A percentile compares a stretch with the other conserved stretches of the same genome.
phyloP scores from a whole-genome alignment of 2,329 filamentous ascomycete species.

The Tolypocladium pustulatum region DNA sequence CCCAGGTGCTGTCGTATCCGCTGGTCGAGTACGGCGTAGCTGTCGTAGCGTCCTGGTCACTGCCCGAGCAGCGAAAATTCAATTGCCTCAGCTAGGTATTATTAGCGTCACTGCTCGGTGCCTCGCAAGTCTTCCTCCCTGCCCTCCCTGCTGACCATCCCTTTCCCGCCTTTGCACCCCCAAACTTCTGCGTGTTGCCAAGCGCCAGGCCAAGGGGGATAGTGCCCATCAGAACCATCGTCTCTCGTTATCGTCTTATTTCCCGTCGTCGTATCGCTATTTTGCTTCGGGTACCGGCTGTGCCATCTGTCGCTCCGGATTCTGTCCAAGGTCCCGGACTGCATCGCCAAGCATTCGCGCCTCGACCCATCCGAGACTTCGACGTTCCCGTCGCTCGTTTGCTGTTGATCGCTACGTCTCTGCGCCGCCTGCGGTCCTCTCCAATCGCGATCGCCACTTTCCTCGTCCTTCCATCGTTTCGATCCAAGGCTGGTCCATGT shows the following conservation, averaged over 20 bases:
- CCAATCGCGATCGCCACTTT: background rate
- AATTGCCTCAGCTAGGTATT: background rate
- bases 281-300: background rate
- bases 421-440: background rate
- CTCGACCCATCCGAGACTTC: background rate
- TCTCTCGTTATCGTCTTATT: background rate
- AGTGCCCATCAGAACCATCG: background rate
- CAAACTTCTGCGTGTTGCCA: background rate
- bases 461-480: background rate
- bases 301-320: background rate
- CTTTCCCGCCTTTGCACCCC: background rate
- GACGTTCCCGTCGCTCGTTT: background rate
- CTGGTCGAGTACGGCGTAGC: too few relatives aligned
- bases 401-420: background rate
- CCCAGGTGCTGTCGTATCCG: background rate
- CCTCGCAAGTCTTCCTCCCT: background rate
- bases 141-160: background rate
- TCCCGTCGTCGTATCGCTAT: background rate
- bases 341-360: background rate
- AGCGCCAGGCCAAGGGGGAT: background rate
- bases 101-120: background rate
- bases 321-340: background rate
- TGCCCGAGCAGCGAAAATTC: background rate
- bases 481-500: background rate
- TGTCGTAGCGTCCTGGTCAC: too few relatives aligned